Percentiles rank a stretch among this genome's conserved stretches.
These are phyloP conservation scores for Barbatosphaeria neglecta DNA, from an alignment of 495 filamentous ascomycete genomes.

Conservation along the genomic window DNA sequence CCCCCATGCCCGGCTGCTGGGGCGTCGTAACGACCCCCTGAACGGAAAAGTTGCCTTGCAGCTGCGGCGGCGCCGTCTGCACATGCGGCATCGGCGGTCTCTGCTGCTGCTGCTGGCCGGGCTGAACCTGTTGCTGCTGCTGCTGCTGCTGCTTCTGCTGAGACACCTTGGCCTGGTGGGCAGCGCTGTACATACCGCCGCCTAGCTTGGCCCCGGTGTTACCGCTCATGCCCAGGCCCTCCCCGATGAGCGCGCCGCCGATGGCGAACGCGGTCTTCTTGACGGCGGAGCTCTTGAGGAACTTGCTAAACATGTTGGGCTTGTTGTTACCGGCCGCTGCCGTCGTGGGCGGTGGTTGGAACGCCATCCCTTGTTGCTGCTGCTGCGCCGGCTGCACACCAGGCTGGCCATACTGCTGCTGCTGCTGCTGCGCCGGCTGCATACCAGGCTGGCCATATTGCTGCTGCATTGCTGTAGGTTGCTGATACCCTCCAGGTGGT, in stretches of 20 bases:
- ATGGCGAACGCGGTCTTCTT: slow-evolving; percentile 2
- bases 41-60: not conserved
- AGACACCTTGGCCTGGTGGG: not conserved
- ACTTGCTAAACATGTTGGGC: not conserved
- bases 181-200: not conserved
- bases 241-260: not conserved
- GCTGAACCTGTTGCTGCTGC: not conserved
- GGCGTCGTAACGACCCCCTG: not conserved
- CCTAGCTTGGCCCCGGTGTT: not conserved
- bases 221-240: not conserved
- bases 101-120: not conserved
- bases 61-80: not conserved
- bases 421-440: too few species aligned
- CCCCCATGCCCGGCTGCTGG: not conserved
- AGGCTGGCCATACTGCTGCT: too few species aligned
- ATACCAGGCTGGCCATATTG: not conserved
- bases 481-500: too few species aligned
- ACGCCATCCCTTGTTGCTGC: not conserved
- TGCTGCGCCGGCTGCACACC: not conserved
- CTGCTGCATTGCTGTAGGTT: too few species aligned
- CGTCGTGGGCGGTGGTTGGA: not conserved
- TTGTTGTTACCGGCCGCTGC: not conserved
- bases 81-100: not conserved
- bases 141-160: not conserved
- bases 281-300: not conserved